These are phyloP conservation scores for Fagopyrum esculentum DNA, from an alignment of 148 eudicot species.

Conservation along the genomic window DNA sequence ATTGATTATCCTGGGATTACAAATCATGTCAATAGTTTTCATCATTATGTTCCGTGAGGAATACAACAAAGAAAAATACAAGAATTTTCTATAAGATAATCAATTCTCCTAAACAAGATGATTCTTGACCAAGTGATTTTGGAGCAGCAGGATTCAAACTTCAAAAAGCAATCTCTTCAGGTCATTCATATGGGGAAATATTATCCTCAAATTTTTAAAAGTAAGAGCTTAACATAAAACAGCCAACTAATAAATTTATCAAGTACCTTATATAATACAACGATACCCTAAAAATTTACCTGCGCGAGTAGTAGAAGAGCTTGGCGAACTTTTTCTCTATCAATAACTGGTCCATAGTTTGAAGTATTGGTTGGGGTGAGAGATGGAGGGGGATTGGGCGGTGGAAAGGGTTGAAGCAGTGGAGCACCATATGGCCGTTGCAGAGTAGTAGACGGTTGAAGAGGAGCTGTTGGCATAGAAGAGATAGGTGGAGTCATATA, in stretches of 20 bases:
- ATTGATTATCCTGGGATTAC: conserved; percentile 59
- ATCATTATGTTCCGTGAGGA: background rate
- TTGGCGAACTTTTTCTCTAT: conserved; percentile 52
- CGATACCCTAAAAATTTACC: conserved; percentile 21
- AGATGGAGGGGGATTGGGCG: conserved; percentile 63
- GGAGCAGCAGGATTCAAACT: background rate
- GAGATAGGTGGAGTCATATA: conserved; percentile 31
- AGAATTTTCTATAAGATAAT: background rate
- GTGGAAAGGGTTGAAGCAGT: conserved; percentile 77
- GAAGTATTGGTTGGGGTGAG: conserved; percentile 44
- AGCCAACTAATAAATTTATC: background rate
- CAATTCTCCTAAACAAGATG: background rate
- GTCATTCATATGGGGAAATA: background rate
- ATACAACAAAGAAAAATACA: background rate
- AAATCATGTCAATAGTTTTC: background rate
- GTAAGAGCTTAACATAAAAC: background rate
- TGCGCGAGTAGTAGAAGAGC: conserved; percentile 52
- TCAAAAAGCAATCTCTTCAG: background rate
- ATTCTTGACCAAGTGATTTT: background rate
- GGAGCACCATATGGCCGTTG: conserved; percentile 61
- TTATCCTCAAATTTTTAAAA: background rate
- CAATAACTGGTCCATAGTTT: conserved; percentile 32
- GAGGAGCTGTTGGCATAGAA: conserved; percentile 31
- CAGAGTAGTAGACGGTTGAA: conserved; percentile 44
- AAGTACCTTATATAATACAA: background rate